These are phyloP conservation scores for Petunia secreta DNA, from an alignment of 257 asterid species.

Conservation along the genomic window DNA sequence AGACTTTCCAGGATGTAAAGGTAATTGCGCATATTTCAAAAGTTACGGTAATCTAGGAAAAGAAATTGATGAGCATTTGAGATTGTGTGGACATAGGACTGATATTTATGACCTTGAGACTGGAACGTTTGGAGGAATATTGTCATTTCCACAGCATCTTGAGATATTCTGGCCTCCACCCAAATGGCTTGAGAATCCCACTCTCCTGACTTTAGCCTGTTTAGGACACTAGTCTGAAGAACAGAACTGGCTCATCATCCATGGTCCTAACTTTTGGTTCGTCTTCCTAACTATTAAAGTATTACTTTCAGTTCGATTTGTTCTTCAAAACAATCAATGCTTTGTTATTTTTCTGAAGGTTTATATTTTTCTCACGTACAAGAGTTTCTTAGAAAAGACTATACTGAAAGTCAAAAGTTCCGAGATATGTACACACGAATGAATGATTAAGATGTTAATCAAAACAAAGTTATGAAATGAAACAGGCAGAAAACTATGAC, in stretches of 20 bases:
- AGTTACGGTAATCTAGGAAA: neutral
- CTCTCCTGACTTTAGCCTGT: neutral
- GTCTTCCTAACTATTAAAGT: neutral
- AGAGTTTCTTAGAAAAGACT: neutral
- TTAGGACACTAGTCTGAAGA: neutral
- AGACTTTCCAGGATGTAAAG: no score
- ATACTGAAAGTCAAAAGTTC: neutral
- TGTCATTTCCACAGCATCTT: neutral
- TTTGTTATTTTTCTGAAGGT: neutral
- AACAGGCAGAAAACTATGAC: neutral
- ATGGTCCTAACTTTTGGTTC: neutral
- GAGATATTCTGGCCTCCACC: conserved; percentile 16
- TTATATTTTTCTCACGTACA: neutral
- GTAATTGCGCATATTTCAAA: no score
- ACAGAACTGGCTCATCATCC: neutral
- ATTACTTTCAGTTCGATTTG: neutral
- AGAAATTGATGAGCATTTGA: neutral
- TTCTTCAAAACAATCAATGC: neutral
- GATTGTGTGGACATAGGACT: neutral
- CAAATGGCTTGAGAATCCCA: neutral
- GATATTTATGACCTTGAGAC: neutral
- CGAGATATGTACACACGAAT: neutral
- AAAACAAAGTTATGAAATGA: neutral
- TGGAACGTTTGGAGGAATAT: neutral
- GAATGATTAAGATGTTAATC: neutral